Conservation (phyloP, 2,329 filamentous ascomycete species). For the Botrytis paeoniae region DNA sequence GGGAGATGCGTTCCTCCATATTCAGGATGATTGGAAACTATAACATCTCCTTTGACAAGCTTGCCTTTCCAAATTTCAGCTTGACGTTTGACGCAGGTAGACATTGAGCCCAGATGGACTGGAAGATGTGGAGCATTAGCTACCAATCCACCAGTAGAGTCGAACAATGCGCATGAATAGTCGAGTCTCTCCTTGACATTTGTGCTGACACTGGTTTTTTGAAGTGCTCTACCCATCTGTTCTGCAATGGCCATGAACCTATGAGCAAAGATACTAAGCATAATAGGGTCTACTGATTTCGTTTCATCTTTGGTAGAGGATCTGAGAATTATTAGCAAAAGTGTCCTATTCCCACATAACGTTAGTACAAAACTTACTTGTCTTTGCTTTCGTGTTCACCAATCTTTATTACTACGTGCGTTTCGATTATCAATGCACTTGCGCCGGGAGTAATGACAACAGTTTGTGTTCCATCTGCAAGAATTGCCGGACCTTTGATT, state of each 20-base stretch:
- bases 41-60: constrained; percentile 73
- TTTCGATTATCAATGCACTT: constrained; percentile 73
- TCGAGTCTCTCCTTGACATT: constrained; percentile 82
- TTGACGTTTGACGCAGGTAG: constrained; percentile 77
- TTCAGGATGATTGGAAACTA: constrained; percentile 82
- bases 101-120: constrained; percentile 80
- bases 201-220: constrained; percentile 76
- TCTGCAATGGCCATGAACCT: constrained; percentile 84
- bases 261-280: constrained; percentile 76
- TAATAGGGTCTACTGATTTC: constrained; percentile 66
- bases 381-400: constrained; percentile 53
- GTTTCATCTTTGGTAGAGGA: constrained; percentile 36
- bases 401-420: constrained; percentile 86
- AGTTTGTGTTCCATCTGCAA: constrained; percentile 22
- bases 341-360: neutral
- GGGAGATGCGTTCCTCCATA: constrained; percentile 81
- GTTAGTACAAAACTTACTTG: constrained; percentile 33
- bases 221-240: constrained; percentile 75
- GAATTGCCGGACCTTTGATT: constrained; percentile 19
- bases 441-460: constrained; percentile 66
- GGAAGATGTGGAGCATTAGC: constrained; percentile 79
- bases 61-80: constrained; percentile 77
- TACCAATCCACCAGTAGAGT: constrained; percentile 70
- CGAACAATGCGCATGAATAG: constrained; percentile 80
- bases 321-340: neutral